Conservation (phyloP, 164 flowering plant species). For the Sedum album region DNA sequence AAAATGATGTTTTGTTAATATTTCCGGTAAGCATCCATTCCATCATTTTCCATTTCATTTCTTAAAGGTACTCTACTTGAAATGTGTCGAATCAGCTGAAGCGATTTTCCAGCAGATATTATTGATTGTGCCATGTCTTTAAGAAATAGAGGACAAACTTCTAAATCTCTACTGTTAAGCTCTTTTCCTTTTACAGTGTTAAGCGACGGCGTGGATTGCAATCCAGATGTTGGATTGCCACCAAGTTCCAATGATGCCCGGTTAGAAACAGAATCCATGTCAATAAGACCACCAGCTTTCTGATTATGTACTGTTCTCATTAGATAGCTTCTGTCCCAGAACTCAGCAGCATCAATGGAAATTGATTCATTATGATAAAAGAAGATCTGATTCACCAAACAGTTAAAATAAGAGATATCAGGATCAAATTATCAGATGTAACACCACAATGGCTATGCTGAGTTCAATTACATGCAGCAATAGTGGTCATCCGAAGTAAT, state of each 20-base stretch:
- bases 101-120: conserved; percentile 92
- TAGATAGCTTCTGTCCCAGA: conserved; percentile 90
- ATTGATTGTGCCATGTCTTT: conserved; percentile 66
- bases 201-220: conserved; percentile 22
- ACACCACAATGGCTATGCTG: background rate
- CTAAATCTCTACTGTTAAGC: conserved; percentile 19
- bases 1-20: conserved; percentile 10
- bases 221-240: conserved; percentile 26
- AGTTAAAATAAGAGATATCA: background rate
- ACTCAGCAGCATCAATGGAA: conserved; percentile 62
- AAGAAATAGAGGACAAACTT: conserved; percentile 66
- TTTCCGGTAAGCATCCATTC: conserved; percentile 19
- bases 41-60: conserved; percentile 14
- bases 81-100: conserved; percentile 74
- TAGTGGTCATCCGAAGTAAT: background rate
- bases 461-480: background rate
- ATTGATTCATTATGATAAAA: conserved; percentile 63
- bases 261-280: conserved; percentile 12
- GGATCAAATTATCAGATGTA: background rate
- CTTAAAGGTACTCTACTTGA: conserved; percentile 7
- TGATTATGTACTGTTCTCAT: conserved; percentile 27
- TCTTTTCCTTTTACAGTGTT: conserved; percentile 35
- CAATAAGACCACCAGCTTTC: conserved; percentile 22
- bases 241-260: conserved; percentile 15
- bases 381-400: conserved; percentile 49